phyloP scores from a whole-genome alignment of 164 flowering plant genomes.

The Stephania japonica region DNA sequence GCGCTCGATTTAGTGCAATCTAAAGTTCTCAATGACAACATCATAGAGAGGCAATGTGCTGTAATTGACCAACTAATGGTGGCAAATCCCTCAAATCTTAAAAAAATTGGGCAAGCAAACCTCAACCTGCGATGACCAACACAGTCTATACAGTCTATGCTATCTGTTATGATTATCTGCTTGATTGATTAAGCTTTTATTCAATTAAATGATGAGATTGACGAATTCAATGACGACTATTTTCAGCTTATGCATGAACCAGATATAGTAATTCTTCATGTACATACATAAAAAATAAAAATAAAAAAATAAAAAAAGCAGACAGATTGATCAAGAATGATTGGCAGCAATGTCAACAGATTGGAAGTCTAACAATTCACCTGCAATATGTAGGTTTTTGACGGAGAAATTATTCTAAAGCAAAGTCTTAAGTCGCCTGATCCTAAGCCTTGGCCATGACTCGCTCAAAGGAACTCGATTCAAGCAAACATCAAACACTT shows the following conservation, averaged over 20 bases:
- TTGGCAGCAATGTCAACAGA: background rate
- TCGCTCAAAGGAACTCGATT: too few relatives aligned
- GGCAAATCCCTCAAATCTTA: background rate
- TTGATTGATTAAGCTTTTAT: background rate
- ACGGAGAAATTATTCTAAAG: slow-evolving; percentile 82
- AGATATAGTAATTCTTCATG: too few relatives aligned
- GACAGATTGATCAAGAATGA: background rate
- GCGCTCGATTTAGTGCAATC: too few relatives aligned
- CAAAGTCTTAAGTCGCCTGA: slow-evolving; percentile 57
- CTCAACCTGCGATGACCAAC: background rate
- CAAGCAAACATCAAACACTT: background rate
- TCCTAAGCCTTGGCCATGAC: too few relatives aligned
- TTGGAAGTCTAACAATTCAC: slow-evolving; percentile 26
- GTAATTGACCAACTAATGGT: background rate
- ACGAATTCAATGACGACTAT: background rate
- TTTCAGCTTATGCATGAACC: background rate
- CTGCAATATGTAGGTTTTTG: slow-evolving; percentile 79
- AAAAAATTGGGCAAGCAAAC: background rate
- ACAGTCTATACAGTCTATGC: too few relatives aligned
- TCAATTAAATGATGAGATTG: background rate
- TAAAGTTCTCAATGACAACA: background rate
- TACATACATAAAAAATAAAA: background rate
- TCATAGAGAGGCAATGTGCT: background rate
- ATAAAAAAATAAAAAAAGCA: background rate
- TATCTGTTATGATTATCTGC: too few relatives aligned